Evolutionary conservation across 202 grass and related monocot species (phyloP), one percentile per base, ranked within the genome.

Genomic region (Carex arenaria): DNA sequence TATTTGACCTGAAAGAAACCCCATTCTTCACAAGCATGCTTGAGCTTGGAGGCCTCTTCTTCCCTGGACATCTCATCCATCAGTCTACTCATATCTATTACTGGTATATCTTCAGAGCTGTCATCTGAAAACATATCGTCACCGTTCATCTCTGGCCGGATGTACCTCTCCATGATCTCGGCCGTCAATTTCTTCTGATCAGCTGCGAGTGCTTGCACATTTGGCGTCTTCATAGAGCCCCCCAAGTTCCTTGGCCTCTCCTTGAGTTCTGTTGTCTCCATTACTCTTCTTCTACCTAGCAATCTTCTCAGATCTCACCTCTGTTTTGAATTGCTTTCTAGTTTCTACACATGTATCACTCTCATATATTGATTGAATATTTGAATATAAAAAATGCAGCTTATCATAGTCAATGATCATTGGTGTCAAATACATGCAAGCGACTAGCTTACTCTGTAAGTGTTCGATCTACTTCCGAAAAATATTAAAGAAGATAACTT

Each of bases 1-100:
- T 62, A 75, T 1, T 62, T 54, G 53, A 85, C 84, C 84, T 85
- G 74, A 36, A 85, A 85, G 73, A 85, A 85, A 5, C 84, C 84
- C 84, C 84, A 85, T 30, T 85, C 74, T 47, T 85, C 45, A 17
- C 84, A 85, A 42, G 84, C 84, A 47, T 54, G 13, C 43, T 66
- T 85, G 17, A 85, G 73, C 60, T 31, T 80, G 9, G 36, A 26
- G 3, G 61, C 61, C 74, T 80, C 84, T 30, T 85, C 40, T 59
- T 80, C 62, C 61, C 20, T 7, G 0, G 45, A 53, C 42, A 51
- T 20, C 36, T 64, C 47, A 65, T 69, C 40, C 45, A 85, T 76
- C 12, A 85, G 22, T 67, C 38, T 85, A n/a, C 42, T 54, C 60
- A 80, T 64, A 68, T 85, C 84, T 32, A 86, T 80, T 11, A 86